phyloP scores from a whole-genome alignment of 202 grass and related monocot genomes.

The Brachypodium distachyon region DNA sequence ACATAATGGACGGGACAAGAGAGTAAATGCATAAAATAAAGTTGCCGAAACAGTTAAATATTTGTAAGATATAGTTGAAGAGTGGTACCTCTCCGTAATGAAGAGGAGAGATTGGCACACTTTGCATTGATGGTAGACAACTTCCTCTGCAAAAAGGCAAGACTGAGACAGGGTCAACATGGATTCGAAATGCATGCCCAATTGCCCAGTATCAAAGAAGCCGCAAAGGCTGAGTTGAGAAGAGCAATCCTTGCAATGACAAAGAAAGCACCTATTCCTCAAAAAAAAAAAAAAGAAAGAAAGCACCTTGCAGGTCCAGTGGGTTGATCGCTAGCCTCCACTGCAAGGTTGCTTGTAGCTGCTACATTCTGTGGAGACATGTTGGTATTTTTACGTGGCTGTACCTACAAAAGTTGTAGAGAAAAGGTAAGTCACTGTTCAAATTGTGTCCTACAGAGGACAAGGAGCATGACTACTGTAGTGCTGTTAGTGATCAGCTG shows the following conservation, averaged over 20 bases:
- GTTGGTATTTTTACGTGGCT: not conserved
- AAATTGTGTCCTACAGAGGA: not conserved
- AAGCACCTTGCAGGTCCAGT: constrained; percentile 10
- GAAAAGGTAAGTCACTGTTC: not conserved
- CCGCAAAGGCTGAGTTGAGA: not conserved
- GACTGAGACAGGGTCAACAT: not conserved
- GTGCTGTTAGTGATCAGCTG: not conserved
- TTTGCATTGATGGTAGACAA: not conserved
- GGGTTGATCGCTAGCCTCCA: not conserved
- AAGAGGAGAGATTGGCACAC: not conserved
- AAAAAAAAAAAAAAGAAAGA: too few relatives aligned
- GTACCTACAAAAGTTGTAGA: not conserved
- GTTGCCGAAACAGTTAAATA: not conserved
- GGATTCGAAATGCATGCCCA: constrained; percentile 1
- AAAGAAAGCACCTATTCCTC: constrained; percentile 24
- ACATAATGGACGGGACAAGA: not conserved
- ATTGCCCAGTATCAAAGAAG: not conserved
- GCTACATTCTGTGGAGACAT: not conserved
- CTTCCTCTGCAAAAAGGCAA: constrained; percentile 1
- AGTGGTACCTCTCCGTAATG: not conserved
- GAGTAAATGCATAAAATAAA: not conserved
- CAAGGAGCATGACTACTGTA: not conserved
- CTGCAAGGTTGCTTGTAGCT: not conserved
- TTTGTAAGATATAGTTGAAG: not conserved
- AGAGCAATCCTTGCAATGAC: not conserved